Percentiles rank a stretch among this genome's conserved stretches.
These are phyloP conservation scores for Musa troglodytarum DNA, from an alignment of 176 grass and related monocot genomes.

Conservation along the genomic window DNA sequence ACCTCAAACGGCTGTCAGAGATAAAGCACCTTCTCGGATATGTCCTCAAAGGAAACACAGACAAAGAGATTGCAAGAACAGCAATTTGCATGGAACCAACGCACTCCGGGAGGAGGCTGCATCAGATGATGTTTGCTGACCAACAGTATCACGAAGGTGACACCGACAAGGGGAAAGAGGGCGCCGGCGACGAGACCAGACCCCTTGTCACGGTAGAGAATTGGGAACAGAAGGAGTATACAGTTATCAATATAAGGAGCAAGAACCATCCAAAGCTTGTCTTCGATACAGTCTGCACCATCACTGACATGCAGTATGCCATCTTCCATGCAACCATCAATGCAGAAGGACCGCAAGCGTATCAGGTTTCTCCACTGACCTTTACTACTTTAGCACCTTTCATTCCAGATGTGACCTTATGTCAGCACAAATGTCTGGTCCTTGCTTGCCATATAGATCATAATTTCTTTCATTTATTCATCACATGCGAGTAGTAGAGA, in stretches of 20 bases:
- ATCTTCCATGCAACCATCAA: conserved; percentile 82
- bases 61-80: conserved; percentile 27
- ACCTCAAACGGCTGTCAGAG: conserved; percentile 36
- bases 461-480: too few species aligned
- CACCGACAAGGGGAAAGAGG: not conserved
- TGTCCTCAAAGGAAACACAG: conserved; percentile 53
- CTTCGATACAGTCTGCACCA: conserved; percentile 85
- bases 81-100: conserved; percentile 24
- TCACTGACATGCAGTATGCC: conserved; percentile 82
- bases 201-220: conserved; percentile 51
- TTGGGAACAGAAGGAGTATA: conserved; percentile 67
- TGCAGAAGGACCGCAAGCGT: conserved; percentile 63
- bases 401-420: too few species aligned
- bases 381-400: not conserved
- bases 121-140: conserved; percentile 77
- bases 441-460: not conserved
- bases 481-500: too few species aligned
- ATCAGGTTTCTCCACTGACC: conserved; percentile 32
- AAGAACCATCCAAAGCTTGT: conserved; percentile 64
- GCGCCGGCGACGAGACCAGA: not conserved
- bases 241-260: conserved; percentile 61
- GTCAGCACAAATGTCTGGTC: not conserved
- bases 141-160: not conserved
- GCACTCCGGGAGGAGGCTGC: conserved; percentile 56
- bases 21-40: conserved; percentile 47